Evolutionary conservation across 306 rosid species (phyloP).

Genomic region (Casuarina cunninghamiana): DNA sequence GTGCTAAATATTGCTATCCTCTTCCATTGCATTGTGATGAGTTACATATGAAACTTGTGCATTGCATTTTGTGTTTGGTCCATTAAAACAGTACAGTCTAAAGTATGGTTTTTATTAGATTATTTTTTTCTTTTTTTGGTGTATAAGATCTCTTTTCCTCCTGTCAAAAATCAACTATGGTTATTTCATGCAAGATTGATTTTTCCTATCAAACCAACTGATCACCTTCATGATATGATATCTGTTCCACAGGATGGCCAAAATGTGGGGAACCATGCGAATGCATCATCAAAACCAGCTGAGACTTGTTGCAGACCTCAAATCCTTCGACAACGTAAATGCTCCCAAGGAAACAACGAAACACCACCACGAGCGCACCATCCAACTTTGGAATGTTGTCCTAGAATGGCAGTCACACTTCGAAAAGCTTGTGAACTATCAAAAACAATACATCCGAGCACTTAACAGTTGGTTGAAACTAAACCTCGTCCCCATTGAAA

Average conservation of each 20-base stretch:
- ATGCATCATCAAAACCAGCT: slow-evolving; percentile 60
- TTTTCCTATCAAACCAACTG: slow-evolving; percentile 4
- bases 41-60: background rate
- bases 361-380: slow-evolving; percentile 64
- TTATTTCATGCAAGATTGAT: background rate
- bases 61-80: background rate
- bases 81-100: background rate
- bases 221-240: slow-evolving; percentile 21
- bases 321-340: slow-evolving; percentile 55
- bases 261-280: slow-evolving; percentile 75
- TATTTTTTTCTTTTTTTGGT: too few species aligned
- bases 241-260: slow-evolving; percentile 59
- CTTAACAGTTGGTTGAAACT: slow-evolving; percentile 73
- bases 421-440: slow-evolving; percentile 69
- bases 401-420: slow-evolving; percentile 65
- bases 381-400: slow-evolving; percentile 60
- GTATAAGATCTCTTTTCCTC: background rate
- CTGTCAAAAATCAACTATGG: background rate
- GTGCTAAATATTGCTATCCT: slow-evolving; percentile 8
- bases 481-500: slow-evolving; percentile 79
- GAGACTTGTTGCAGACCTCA: slow-evolving; percentile 52
- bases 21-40: background rate
- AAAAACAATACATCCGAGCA: slow-evolving; percentile 73
- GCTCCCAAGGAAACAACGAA: slow-evolving; percentile 69
- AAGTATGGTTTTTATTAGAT: background rate